A percentile compares a stretch with the other conserved stretches of the same genome.
These are phyloP conservation scores for Pestalotiopsis sp. DNA, from an alignment of 2,329 filamentous ascomycete genomes.

Conservation along the genomic window DNA sequence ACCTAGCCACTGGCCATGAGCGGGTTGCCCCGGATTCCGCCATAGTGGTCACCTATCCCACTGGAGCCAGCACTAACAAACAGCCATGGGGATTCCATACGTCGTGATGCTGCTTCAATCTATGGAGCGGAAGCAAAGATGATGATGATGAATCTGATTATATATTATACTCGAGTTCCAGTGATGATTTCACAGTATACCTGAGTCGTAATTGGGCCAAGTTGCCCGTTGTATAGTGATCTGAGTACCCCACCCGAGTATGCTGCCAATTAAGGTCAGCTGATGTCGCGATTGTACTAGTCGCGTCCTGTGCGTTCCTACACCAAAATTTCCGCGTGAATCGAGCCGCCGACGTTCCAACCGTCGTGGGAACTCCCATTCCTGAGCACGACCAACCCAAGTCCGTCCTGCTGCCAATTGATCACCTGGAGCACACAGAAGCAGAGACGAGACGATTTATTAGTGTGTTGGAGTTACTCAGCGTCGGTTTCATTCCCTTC, in stretches of 20 bases:
- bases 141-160: neutral
- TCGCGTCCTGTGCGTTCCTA: constrained; percentile 3
- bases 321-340: constrained; percentile 5
- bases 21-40: neutral
- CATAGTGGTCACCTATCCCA: neutral
- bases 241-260: neutral
- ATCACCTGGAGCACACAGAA: neutral
- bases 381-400: neutral
- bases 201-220: no score
- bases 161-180: no score
- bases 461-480: neutral
- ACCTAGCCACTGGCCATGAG: neutral
- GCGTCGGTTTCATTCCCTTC: neutral
- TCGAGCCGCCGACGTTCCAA: neutral
- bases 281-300: constrained; percentile 2
- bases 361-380: neutral
- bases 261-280: constrained; percentile 7
- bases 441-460: neutral
- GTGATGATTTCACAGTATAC: no score
- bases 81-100: neutral
- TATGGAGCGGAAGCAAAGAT: neutral
- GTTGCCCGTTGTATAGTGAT: no score
- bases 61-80: neutral
- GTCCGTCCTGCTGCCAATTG: neutral
- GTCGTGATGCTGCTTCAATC: neutral